Base-by-base conservation (phyloP, 2,329 filamentous ascomycete genomes). In the Fusarium sp. region DNA sequence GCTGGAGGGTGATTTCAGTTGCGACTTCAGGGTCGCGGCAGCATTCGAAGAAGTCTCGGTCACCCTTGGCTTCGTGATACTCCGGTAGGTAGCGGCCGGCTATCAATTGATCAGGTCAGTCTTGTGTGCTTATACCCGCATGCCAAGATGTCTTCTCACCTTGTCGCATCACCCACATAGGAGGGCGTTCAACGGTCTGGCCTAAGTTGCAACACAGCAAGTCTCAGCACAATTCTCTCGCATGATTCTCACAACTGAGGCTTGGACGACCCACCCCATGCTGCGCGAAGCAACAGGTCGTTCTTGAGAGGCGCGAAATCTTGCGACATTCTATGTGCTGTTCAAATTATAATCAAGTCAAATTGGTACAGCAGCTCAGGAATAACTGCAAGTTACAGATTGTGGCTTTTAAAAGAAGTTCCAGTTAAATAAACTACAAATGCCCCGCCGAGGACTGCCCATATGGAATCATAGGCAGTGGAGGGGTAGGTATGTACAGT, bases 161-260 rank as follows among this genome's bases (percentile, higher is more conserved):
- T 91, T 99, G 96, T 84, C 96, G 93, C 96, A 99, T 99, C 82
- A 99, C 95, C 96, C 96, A 99, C 87, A 97, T 94, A 66, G 96
- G 96, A 70, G 96, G 93, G 74, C 96, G 91, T 84, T 98, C 95
- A 75, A 98, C 94, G 82, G 91, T 91, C 85, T 98, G 89, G 82
- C 96, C 95, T 97, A 71, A 67, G 66, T 66, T 60, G 66, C 64
- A 68, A 63, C 62, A 61, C 64, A 58, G 38, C 64, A 73, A 69
- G 54, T 69, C 68, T 77, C 63, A 78, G 77, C 69, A 72, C 52
- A 66, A 47, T 41, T 55, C 63, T 76, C 63, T 60, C 69, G 28
- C 57, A 74, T 63, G 49, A 41, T 59, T 57, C 48, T 57, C 18
- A 61, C 36, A 60, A 54, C 39, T 44, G 42, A 70, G 66, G 49